A percentile compares a stretch with the other conserved stretches of the same genome.
Evolutionary conservation across 1,139 yeast genomes (phyloP).

Genomic region (Diutina rugosa): DNA sequence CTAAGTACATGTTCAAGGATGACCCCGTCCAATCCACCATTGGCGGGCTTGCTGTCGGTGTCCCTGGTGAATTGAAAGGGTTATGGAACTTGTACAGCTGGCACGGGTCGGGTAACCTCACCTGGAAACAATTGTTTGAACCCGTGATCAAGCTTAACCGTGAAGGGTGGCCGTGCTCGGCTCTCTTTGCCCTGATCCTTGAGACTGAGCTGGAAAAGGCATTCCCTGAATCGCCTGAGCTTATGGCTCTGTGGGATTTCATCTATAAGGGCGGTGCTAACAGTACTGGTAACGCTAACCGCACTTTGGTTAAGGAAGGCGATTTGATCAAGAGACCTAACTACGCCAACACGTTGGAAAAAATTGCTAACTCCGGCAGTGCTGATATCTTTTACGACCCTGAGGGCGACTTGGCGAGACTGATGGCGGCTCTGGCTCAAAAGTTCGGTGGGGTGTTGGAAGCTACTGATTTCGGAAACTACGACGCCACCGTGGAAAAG

Average conservation of each 20-base stretch:
- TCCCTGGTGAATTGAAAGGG: conserved; percentile 88
- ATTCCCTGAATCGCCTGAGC: conserved; percentile 15
- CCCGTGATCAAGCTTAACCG: conserved; percentile 66
- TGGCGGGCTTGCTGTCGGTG: conserved; percentile 79
- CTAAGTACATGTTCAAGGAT: conserved; percentile 51
- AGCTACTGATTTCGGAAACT: conserved; percentile 49
- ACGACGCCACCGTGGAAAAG: conserved; percentile 40
- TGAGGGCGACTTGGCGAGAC: conserved; percentile 50
- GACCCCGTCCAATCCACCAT: conserved; percentile 35
- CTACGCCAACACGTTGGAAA: conserved; percentile 53
- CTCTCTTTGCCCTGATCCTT: conserved; percentile 19
- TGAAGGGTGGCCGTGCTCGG: conserved; percentile 46
- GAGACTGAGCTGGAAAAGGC: conserved; percentile 13
- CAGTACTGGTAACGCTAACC: conserved; percentile 13
- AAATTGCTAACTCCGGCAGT: conserved; percentile 65
- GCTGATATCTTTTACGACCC: conserved; percentile 76
- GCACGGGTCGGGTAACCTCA: conserved; percentile 60
- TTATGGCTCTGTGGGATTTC: conserved; percentile 3
- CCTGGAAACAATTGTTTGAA: conserved; percentile 61
- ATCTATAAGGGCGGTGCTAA: neutral
- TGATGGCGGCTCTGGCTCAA: conserved; percentile 33
- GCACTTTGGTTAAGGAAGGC: conserved; percentile 6
- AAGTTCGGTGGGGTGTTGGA: conserved; percentile 50
- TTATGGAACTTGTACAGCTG: conserved; percentile 41
- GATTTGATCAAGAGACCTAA: conserved; percentile 27